These are phyloP conservation scores for Calonectria honghensis DNA, from an alignment of 2,329 filamentous ascomycete genomes.

Conservation along the genomic window DNA sequence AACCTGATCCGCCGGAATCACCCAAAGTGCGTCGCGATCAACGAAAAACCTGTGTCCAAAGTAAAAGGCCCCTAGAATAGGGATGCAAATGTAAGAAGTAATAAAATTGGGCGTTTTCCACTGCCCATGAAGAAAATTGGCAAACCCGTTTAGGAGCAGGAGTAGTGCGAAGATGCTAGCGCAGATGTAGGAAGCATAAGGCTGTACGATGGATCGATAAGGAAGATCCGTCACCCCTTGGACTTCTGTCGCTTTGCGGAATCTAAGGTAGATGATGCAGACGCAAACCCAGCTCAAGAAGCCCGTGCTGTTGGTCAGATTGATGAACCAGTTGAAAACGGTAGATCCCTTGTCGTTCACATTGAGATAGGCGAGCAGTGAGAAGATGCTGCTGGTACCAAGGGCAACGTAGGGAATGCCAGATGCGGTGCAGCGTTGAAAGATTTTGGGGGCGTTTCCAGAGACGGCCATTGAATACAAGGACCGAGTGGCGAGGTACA, in stretches of 20 bases:
- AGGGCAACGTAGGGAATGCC: constrained; percentile 16
- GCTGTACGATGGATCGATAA: background rate
- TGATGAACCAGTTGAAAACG: constrained; percentile 76
- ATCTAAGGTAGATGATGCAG: constrained; percentile 9
- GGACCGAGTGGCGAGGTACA: constrained; percentile 5
- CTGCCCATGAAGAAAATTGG: background rate
- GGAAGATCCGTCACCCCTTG: background rate
- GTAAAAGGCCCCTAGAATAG: background rate
- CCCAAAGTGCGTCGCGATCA: background rate
- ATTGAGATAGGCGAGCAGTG: constrained; percentile 69
- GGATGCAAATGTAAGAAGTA: constrained; percentile 1
- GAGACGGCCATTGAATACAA: constrained; percentile 12
- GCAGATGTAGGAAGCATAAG: background rate
- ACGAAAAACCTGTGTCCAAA: background rate
- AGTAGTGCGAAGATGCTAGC: background rate
- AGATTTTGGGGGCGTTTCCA: constrained; percentile 10
- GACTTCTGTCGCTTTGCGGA: background rate
- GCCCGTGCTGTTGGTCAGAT: constrained; percentile 51
- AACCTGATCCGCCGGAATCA: background rate
- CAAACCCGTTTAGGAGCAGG: background rate
- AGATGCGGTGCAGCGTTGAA: background rate
- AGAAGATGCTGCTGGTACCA: background rate
- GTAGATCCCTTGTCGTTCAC: constrained; percentile 70
- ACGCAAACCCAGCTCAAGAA: constrained; percentile 44
- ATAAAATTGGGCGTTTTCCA: background rate